Base-by-base conservation (phyloP, 805 yeast genomes). In the Kuraishia ogatae region DNA sequence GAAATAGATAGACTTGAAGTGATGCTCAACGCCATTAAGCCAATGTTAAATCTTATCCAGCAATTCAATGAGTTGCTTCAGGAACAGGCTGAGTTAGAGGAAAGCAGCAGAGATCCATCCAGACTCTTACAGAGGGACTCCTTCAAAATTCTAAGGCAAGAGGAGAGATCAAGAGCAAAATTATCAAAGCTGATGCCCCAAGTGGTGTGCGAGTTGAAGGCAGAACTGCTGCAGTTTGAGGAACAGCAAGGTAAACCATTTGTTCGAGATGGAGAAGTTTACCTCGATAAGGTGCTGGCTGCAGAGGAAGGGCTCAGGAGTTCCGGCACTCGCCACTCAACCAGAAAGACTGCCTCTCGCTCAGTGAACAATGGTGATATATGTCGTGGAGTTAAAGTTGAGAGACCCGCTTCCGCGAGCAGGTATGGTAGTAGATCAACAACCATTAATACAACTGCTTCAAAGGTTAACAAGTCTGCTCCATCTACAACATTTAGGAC, bases 21-120 rank as follows among this genome's bases (percentile, higher is more conserved):
- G 2, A 81, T 84, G 53, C 74, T 76, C 50, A 75, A 75, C 22
- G 66, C 74, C 2, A 76, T 83, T 57, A 77, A 77, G 58, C 83
- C 85, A 0, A 72, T 89, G 6, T 68, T 90, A 48, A 70, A 73
- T 13, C 67, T 80, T n/a, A 79, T 87, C 29, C 74, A 78, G 3
- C 80, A 78, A 50, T 77, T 88, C 58, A 72, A 79, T 50, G 77
- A 75, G 2, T 67, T 91, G 24, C 66, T 83, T 48, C 68, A 73
- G 15, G 96, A 89, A 59, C 87, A 86, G 57, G 59, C 66, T 1
- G 79, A 79, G 51, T 75, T 94, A 46, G 85, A 78, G 43, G 86
- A 82, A 58, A 82, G 94, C 2, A 79, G 87, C 1, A 85, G 82
- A 62, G 94, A 93, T 66, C 84, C 97, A 0, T 83, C 93, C 0